Base-by-base conservation (phyloP, 2,329 filamentous ascomycete species). In the Colletotrichum somersetense region DNA sequence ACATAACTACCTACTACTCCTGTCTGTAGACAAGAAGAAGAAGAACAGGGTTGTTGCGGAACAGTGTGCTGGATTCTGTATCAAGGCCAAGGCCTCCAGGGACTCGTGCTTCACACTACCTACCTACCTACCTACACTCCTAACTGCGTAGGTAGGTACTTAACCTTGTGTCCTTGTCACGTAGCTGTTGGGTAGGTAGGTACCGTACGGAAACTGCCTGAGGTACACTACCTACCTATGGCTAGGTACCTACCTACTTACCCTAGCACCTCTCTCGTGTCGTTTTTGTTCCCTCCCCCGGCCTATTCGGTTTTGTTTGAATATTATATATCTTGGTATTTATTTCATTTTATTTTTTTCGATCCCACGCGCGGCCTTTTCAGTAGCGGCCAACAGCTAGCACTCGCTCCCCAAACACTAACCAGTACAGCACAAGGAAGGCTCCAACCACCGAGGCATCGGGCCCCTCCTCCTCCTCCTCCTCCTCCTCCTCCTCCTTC, bases 181-280 rank as follows among this genome's bases (percentile, higher is more conserved):
- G n/a, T n/a, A n/a, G n/a, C n/a, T n/a, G n/a, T n/a, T n/a, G n/a
- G n/a, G 30, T 30, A 30, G 4, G 30, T 44, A 18, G 42, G 42
- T 18, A 30, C 30, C 14, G 50, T 53, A 53, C 30, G 20, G 8
- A 53, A 12, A 38, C 33, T 38, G 53, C 20, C 20, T 5, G 33
- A 56, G 53, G 53, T 56, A 56, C 42, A 20, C 16, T 14, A 46
- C 5, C 44, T n/a, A n/a, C 18, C 26, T 30, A 30, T 30, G 26
- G 26, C 26, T 30, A 30, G 26, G 26, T 30, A 30, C n/a, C 26
- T 26, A 20, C 33, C 20, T 38, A 2, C 33, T n/a, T n/a, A 23
- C 59, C 59, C 59, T 52, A 62, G 59, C 59, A 38, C 35, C 14
- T 55, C 35, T 46, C 23, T 11, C 44, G 20, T 57, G 55, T 23